Evolutionary conservation across 2,329 filamentous ascomycete genomes (phyloP).

Genomic region (Cercospora zeae-maydis): DNA sequence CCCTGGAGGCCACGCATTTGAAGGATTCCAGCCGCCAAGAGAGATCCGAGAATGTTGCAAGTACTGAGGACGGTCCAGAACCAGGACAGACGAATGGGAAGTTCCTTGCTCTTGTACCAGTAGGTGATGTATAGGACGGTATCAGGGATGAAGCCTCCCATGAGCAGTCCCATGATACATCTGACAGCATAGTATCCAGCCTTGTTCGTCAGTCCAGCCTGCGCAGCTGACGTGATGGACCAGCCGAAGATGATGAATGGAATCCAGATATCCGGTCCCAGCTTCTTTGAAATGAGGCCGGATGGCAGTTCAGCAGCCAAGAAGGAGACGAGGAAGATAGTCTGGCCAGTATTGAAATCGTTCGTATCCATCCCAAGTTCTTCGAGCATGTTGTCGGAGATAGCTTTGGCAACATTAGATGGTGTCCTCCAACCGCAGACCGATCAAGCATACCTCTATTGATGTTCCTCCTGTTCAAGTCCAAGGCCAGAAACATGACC

Average conservation of each 20-base stretch:
- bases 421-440: constrained; percentile 44
- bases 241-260: constrained; percentile 42
- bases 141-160: constrained; percentile 42
- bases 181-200: constrained; percentile 38
- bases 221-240: constrained; percentile 40
- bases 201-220: constrained; percentile 33
- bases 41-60: constrained; percentile 37
- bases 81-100: constrained; percentile 42
- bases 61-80: constrained; percentile 40
- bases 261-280: constrained; percentile 47
- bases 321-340: constrained; percentile 30
- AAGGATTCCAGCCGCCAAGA: constrained; percentile 54
- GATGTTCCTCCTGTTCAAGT: constrained; percentile 33
- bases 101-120: constrained; percentile 37
- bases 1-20: constrained; percentile 37
- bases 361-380: constrained; percentile 31
- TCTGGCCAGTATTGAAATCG: constrained; percentile 34
- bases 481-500: constrained; percentile 30
- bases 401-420: constrained; percentile 32
- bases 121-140: constrained; percentile 46
- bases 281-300: constrained; percentile 47
- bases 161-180: constrained; percentile 40
- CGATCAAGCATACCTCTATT: constrained; percentile 16
- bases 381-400: constrained; percentile 29
- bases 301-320: constrained; percentile 44